Evolutionary conservation across 139 green algal genomes (phyloP).

Genomic region (Yamagishiella unicocca): DNA sequence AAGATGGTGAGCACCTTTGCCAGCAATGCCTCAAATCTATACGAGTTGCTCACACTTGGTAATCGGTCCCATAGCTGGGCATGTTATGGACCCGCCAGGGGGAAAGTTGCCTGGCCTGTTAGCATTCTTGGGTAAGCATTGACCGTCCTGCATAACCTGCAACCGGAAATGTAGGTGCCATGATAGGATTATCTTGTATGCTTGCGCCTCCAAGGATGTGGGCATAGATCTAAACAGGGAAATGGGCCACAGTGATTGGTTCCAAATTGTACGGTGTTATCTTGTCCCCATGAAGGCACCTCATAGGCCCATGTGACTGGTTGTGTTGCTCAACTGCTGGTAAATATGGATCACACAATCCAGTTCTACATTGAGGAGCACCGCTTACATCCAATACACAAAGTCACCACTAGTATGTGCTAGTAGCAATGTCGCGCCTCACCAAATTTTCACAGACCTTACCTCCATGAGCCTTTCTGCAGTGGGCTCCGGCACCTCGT

Average conservation of each 20-base stretch:
- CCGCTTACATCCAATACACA: background rate
- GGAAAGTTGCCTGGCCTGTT: conserved; percentile 22
- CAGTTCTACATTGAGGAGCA: background rate
- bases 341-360: background rate
- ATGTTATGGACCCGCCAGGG: conserved; percentile 5
- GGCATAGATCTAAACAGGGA: background rate
- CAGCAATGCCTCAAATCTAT: too few species aligned
- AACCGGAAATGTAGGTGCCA: background rate
- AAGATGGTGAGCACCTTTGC: too few species aligned
- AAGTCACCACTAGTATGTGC: background rate
- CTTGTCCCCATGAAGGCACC: background rate
- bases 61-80: conserved; percentile 7
- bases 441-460: background rate
- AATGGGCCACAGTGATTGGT: background rate
- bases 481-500: background rate
- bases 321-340: background rate
- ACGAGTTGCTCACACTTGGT: conserved; percentile 8
- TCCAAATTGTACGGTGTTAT: background rate
- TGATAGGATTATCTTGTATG: background rate
- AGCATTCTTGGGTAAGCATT: conserved; percentile 16
- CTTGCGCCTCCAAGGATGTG: background rate
- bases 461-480: background rate
- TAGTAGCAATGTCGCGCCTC: background rate
- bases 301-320: background rate
- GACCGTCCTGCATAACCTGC: background rate